Evolutionary conservation across 352 stramenopile genomes (phyloP), one percentile per base, ranked within the genome.

Genomic region (Globisporangium spinosum): DNA sequence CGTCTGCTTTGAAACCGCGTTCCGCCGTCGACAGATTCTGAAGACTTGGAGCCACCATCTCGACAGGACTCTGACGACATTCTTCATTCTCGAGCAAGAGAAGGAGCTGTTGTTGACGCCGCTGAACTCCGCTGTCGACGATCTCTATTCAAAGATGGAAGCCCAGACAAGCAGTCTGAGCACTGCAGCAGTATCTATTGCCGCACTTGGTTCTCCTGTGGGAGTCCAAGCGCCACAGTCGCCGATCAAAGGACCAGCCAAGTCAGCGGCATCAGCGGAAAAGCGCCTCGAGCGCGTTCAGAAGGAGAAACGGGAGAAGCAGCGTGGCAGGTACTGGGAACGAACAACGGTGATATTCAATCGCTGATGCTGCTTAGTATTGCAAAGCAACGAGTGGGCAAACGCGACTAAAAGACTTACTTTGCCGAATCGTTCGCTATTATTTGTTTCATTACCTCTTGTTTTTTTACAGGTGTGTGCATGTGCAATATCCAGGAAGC

Each of bases 201-300:
- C 25, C 38, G 17, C 43, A 25, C 51, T n/a, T 8, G 22, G 32
- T 10, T 23, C 55, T 22, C 22, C 9, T 35, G 17, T 25, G 29
- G 8, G 17, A 6, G 22, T n/a, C 22, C 13, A 20, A 13, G 2
- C 25, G 38, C 38, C 55, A 7, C 34, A 29, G 6, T 13, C 22
- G 2, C 22, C 53, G 17, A 6, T 35, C 15, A 71, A 61, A 35
- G 2, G 25, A 10, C 27, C 22, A 10, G 3, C 66, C 7, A 71
- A 67, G 32, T 12, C 47, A 40, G 25, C 27, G 6, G 29, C 8
- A 32, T 22, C 61, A 25, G 57, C 64, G 13, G 51, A 67, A 34
- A 70, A 70, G 35, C 63, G 64, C 4, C 15, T 70, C 32, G 68
- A 71, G 56, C 68, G 68, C 27, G 62, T 73, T 34, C 68, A 73